phyloP scores from a whole-genome alignment of 1,139 yeast species.

The Yarrowia galli region DNA sequence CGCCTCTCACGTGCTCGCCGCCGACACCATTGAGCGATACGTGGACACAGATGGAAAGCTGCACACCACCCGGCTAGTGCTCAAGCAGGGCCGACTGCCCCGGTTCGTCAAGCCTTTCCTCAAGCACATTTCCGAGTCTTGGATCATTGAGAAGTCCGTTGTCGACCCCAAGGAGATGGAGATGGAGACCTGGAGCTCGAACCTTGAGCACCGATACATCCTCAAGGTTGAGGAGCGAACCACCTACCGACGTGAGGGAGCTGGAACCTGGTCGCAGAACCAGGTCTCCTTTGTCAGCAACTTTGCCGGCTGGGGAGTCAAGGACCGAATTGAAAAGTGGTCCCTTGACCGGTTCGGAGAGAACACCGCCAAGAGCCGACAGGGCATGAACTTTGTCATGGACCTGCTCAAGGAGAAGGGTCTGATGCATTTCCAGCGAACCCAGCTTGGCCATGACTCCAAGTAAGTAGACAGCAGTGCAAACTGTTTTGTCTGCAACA shows the following conservation, averaged over 20 bases:
- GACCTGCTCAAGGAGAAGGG: constrained; percentile 58
- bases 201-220: constrained; percentile 83
- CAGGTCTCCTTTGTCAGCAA: constrained; percentile 78
- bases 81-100: constrained; percentile 84
- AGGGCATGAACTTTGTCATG: constrained; percentile 83
- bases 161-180: constrained; percentile 68
- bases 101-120: constrained; percentile 78
- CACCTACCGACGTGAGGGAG: constrained; percentile 53
- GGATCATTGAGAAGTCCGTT: constrained; percentile 83
- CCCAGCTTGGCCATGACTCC: constrained; percentile 34
- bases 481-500: too few species aligned
- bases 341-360: constrained; percentile 72
- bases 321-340: constrained; percentile 82
- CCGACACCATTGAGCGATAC: constrained; percentile 72
- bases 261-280: constrained; percentile 42
- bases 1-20: constrained; percentile 85
- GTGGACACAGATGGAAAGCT: constrained; percentile 71
- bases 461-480: not conserved
- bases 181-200: constrained; percentile 77
- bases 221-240: constrained; percentile 82
- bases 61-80: constrained; percentile 75
- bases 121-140: constrained; percentile 74
- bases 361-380: constrained; percentile 69
- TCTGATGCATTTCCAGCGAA: constrained; percentile 40
- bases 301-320: constrained; percentile 65